phyloP scores from a whole-genome alignment of 2,329 filamentous ascomycete species.

The Aspergillus amoenus region DNA sequence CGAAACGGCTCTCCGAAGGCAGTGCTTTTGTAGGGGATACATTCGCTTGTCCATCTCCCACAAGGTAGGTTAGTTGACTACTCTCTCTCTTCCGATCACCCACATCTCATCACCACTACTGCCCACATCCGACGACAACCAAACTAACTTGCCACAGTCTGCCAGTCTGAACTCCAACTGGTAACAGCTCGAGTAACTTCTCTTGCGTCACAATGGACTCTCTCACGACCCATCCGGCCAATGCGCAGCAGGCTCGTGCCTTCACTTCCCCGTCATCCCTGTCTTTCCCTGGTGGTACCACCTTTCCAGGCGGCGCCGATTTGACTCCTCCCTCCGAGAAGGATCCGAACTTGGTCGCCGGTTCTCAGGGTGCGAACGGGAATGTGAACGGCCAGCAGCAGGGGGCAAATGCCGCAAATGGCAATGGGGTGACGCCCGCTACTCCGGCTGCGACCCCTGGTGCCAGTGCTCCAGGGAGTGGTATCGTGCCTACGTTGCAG shows the following conservation, averaged over 20 bases:
- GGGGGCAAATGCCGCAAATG: conserved; percentile 60
- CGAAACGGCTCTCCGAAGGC: conserved; percentile 14
- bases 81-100: conserved; percentile 18
- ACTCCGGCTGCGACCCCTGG: conserved; percentile 91
- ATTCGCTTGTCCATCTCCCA: conserved; percentile 98
- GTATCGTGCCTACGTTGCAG: conserved; percentile 91
- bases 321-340: conserved; percentile 75
- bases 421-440: conserved; percentile 78
- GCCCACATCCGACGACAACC: neutral
- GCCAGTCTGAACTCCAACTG: conserved; percentile 15
- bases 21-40: conserved; percentile 68
- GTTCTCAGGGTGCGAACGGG: conserved; percentile 47
- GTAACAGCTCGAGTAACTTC: conserved; percentile 27
- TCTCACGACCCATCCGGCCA: conserved; percentile 88
- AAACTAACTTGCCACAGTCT: neutral
- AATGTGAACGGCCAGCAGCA: conserved; percentile 54
- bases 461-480: conserved; percentile 78
- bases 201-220: conserved; percentile 68
- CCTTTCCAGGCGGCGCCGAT: conserved; percentile 83
- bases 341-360: conserved; percentile 54
- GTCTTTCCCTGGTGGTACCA: conserved; percentile 82
- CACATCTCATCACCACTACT: conserved; percentile 6
- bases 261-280: conserved; percentile 91
- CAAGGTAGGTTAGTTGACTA: conserved; percentile 53
- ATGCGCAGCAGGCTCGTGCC: conserved; percentile 88